Conservation (phyloP, 2,329 filamentous ascomycete genomes). For the Tolypocladium tundrense region DNA sequence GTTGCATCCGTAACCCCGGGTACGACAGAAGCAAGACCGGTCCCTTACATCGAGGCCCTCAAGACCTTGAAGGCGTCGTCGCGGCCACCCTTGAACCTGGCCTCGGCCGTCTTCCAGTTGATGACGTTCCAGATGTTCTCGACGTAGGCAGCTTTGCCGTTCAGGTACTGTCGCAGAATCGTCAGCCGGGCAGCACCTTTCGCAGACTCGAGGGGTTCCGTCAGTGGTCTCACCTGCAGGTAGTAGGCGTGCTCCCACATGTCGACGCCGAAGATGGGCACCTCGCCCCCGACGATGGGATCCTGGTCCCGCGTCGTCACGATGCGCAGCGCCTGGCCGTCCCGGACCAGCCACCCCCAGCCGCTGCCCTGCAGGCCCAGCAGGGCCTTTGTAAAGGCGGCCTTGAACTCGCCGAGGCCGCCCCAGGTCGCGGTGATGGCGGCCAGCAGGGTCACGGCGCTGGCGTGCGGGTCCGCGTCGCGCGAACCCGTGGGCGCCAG, state of each 20-base stretch:
- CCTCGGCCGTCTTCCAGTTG: slow-evolving; percentile 64
- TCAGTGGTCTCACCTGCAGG: slow-evolving; percentile 46
- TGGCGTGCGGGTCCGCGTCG: slow-evolving; percentile 40
- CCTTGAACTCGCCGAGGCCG: slow-evolving; percentile 53
- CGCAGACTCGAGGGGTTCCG: background rate
- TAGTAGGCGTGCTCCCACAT: slow-evolving; percentile 97
- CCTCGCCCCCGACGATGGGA: slow-evolving; percentile 51
- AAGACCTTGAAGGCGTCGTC: slow-evolving; percentile 36
- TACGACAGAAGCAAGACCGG: background rate
- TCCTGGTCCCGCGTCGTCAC: slow-evolving; percentile 84
- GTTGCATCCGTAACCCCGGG: too few relatives aligned
- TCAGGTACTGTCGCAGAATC: slow-evolving; percentile 51
- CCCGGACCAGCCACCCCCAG: slow-evolving; percentile 78
- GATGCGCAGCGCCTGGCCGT: slow-evolving; percentile 53
- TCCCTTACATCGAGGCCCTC: slow-evolving; percentile 27
- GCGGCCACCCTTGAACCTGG: slow-evolving; percentile 42
- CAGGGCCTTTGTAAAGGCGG: slow-evolving; percentile 54
- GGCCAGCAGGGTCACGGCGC: slow-evolving; percentile 46
- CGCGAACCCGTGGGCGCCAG: slow-evolving; percentile 50
- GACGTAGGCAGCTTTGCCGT: slow-evolving; percentile 65
- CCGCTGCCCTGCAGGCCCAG: slow-evolving; percentile 72
- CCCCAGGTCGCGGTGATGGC: slow-evolving; percentile 60
- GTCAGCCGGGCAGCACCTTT: background rate
- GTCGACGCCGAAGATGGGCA: slow-evolving; percentile 69
- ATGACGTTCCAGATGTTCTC: slow-evolving; percentile 70